phyloP scores from a whole-genome alignment of 2,329 filamentous ascomycete genomes.

The Colletotrichum tofieldiae region DNA sequence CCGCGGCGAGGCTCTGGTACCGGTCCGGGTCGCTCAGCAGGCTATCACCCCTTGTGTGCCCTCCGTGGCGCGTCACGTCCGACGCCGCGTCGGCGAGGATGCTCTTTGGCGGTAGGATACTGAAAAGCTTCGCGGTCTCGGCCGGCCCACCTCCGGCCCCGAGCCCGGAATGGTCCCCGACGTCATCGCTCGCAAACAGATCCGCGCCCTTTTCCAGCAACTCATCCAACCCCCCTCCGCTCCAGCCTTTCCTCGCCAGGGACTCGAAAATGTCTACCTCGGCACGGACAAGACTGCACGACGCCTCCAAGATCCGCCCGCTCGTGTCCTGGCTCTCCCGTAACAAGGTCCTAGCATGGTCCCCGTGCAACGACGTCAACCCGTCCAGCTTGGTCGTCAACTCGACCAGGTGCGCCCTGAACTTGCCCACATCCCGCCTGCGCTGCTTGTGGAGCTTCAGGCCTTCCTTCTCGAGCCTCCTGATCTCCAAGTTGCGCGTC shows the following conservation, averaged over 20 bases:
- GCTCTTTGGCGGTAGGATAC: slow-evolving; percentile 75
- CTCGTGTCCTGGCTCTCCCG: slow-evolving; percentile 78
- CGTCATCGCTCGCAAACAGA: slow-evolving; percentile 67
- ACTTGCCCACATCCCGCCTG: slow-evolving; percentile 72
- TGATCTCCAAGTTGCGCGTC: slow-evolving; percentile 72
- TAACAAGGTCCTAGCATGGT: slow-evolving; percentile 72
- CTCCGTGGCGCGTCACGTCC: slow-evolving; percentile 52
- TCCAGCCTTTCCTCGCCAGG: slow-evolving; percentile 78
- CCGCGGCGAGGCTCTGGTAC: slow-evolving; percentile 71
- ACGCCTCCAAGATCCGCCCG: slow-evolving; percentile 73
- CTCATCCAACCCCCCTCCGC: slow-evolving; percentile 76
- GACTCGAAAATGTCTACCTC: slow-evolving; percentile 81
- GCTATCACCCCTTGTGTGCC: slow-evolving; percentile 68
- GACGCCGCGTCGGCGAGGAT: slow-evolving; percentile 70
- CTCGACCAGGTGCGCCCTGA: slow-evolving; percentile 75
- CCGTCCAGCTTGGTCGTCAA: slow-evolving; percentile 75
- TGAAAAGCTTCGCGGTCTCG: slow-evolving; percentile 69
- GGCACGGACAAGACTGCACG: slow-evolving; percentile 76
- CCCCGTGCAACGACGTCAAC: slow-evolving; percentile 72
- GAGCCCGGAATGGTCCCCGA: slow-evolving; percentile 46
- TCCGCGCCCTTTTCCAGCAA: slow-evolving; percentile 76
- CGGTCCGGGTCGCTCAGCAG: slow-evolving; percentile 66
- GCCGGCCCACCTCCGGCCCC: slow-evolving; percentile 53
- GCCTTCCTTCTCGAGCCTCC: slow-evolving; percentile 76
- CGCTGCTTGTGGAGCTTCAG: slow-evolving; percentile 73